Conservation (phyloP, 2,329 filamentous ascomycete species). For the Ophiostoma piceae region DNA sequence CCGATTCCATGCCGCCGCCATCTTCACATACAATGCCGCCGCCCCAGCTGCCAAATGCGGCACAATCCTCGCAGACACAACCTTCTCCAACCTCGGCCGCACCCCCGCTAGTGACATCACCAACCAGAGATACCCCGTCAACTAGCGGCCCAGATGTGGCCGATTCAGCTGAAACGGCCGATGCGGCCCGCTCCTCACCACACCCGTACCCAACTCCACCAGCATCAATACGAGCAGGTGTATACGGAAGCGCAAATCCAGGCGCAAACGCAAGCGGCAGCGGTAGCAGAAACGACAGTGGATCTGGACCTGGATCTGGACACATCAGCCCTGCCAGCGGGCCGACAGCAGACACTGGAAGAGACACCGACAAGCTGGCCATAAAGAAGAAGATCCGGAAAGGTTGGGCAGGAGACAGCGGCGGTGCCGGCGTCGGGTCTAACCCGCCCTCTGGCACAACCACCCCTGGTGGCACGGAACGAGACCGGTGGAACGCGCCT, state of each 20-base stretch:
- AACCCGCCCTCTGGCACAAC: background rate
- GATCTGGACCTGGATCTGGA: background rate
- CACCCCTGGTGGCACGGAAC: background rate
- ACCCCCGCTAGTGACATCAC: background rate
- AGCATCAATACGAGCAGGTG: conserved; percentile 40
- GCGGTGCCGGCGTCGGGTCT: background rate
- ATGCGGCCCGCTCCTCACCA: conserved; percentile 24
- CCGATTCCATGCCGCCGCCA: background rate
- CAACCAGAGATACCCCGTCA: background rate
- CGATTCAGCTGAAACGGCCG: no score
- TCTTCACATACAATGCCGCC: background rate
- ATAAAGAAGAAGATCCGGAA: conserved; percentile 15
- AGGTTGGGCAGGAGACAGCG: conserved; percentile 11
- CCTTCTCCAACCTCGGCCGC: background rate
- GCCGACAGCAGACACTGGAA: conserved; percentile 3
- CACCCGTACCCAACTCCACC: conserved; percentile 56
- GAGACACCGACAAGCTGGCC: conserved; percentile 12
- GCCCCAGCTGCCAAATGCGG: background rate
- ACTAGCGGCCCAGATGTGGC: background rate
- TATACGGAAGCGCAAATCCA: background rate
- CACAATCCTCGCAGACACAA: background rate
- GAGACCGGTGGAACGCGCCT: conserved; percentile 22
- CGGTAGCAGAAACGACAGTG: conserved; percentile 12
- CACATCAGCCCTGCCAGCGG: background rate
- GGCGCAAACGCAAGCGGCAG: background rate